Base-by-base conservation (phyloP, 805 yeast genomes). In the Zygotorulaspora sp. region DNA sequence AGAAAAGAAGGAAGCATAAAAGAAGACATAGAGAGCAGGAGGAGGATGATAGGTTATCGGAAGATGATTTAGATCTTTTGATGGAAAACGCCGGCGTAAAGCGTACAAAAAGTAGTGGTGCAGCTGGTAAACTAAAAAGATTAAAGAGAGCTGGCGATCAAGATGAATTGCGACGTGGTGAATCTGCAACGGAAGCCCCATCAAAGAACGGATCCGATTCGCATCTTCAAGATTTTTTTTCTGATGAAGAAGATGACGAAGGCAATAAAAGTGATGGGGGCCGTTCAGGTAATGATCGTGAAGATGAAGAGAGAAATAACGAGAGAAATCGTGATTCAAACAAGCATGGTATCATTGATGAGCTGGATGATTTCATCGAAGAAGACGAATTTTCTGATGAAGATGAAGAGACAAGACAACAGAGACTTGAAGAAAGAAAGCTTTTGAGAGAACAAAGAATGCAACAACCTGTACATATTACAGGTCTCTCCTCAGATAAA, bases 341-440 rank as follows among this genome's bases (percentile, higher is more conserved):
- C 14, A 71, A 60, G 21, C 58, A 55, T 15, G 64, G 60, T 14
- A 54, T 67, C 61, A 62, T 78, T 48, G 95, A 88, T 57, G 97
- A 92, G 62, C 78, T 90, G 52, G 98, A 88, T 59, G 98, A 89
- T 58, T 92, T 92, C 65, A 92, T 92, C 50, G 98, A 90, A 63
- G 97, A 90, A 44, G 98, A 92, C 62, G 97, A 89, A 60, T 83
- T 83, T 55, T 85, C 94, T 6, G 97, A 87, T 51, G 95, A 88
- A 55, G 78, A 72, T 40, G 74, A 72, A 49, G 73, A 65, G 38
- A 71, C 71, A 15, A 71, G 71, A 25, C 66, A 71, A 36, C 57
- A 61, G 42, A 62, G 70, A 58, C 44, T 52, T 22, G 50, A 50
- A 31, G 63, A 59, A 38, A 51, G 61, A 30, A 58, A 44, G 36